These are phyloP conservation scores for Populus davidiana DNA, from an alignment of 345 rosid species.

Conservation along the genomic window DNA sequence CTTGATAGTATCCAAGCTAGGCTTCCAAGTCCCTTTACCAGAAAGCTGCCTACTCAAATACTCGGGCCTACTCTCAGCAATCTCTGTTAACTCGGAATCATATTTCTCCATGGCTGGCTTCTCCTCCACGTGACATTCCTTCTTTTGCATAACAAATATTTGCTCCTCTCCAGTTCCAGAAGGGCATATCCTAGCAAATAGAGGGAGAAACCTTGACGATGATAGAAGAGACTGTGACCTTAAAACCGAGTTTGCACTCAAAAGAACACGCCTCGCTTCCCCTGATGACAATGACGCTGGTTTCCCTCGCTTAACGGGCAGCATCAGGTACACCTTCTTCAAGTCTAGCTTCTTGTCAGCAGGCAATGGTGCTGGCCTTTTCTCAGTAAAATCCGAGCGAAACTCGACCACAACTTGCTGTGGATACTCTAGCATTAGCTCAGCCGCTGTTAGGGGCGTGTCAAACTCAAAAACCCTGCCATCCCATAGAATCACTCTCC, in stretches of 20 bases:
- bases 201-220: slow-evolving; percentile 44
- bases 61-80: slow-evolving; percentile 40
- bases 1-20: slow-evolving; percentile 65
- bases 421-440: slow-evolving; percentile 77
- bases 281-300: slow-evolving; percentile 39
- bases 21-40: slow-evolving; percentile 75
- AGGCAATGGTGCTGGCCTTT: slow-evolving; percentile 55
- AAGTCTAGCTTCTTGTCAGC: slow-evolving; percentile 65
- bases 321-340: slow-evolving; percentile 54
- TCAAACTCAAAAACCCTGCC: slow-evolving; percentile 55
- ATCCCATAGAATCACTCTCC: slow-evolving; percentile 58
- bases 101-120: neutral
- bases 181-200: slow-evolving; percentile 43
- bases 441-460: slow-evolving; percentile 57
- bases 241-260: slow-evolving; percentile 45
- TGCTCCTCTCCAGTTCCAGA: slow-evolving; percentile 18
- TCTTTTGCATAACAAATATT: slow-evolving; percentile 6
- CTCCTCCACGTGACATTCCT: slow-evolving; percentile 5
- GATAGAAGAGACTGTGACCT: slow-evolving; percentile 33
- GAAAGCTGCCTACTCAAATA: slow-evolving; percentile 57
- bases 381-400: slow-evolving; percentile 30
- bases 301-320: slow-evolving; percentile 54
- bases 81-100: slow-evolving; percentile 17
- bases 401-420: slow-evolving; percentile 75
- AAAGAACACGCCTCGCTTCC: slow-evolving; percentile 47